These are phyloP conservation scores for Euclidium syriacum DNA, from an alignment of 345 rosid species.

Conservation along the genomic window DNA sequence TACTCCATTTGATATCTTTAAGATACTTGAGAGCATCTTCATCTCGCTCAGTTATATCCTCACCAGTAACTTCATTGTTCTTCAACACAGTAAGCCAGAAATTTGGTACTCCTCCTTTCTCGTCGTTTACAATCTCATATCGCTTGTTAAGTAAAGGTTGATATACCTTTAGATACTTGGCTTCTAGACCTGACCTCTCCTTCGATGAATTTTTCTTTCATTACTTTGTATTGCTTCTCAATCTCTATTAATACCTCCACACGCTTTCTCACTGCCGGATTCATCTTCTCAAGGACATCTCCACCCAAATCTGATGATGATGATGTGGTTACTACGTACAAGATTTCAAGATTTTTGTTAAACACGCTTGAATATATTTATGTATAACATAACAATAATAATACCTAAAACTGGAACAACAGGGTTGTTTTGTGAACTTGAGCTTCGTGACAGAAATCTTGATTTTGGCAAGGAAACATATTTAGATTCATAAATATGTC, in stretches of 20 bases:
- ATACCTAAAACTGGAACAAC: no score
- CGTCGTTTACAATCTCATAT: constrained; percentile 81
- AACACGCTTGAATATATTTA: no score
- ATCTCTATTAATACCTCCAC: constrained; percentile 87
- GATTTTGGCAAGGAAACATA: no score
- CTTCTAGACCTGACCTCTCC: constrained; percentile 88
- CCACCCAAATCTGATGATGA: constrained; percentile 81
- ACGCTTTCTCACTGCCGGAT: constrained; percentile 69
- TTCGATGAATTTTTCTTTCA: constrained; percentile 84
- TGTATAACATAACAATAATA: no score
- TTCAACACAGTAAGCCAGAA: constrained; percentile 95
- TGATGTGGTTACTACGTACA: no score
- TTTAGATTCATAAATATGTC: no score
- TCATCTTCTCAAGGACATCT: constrained; percentile 61
- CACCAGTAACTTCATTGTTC: constrained; percentile 82
- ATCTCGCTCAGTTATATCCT: constrained; percentile 94
- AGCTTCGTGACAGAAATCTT: no score
- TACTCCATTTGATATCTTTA: constrained; percentile 81
- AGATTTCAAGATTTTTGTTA: no score
- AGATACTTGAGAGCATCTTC: constrained; percentile 87
- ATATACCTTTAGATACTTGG: constrained; percentile 75
- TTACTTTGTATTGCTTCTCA: constrained; percentile 75
- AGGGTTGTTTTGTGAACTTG: no score
- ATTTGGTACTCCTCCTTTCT: constrained; percentile 92
- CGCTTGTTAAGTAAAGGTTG: constrained; percentile 82